A percentile compares a stretch with the other conserved stretches of the same genome.
These are phyloP conservation scores for Harrya chromipes DNA, from an alignment of 768 basidiomycete genomes.

Conservation along the genomic window DNA sequence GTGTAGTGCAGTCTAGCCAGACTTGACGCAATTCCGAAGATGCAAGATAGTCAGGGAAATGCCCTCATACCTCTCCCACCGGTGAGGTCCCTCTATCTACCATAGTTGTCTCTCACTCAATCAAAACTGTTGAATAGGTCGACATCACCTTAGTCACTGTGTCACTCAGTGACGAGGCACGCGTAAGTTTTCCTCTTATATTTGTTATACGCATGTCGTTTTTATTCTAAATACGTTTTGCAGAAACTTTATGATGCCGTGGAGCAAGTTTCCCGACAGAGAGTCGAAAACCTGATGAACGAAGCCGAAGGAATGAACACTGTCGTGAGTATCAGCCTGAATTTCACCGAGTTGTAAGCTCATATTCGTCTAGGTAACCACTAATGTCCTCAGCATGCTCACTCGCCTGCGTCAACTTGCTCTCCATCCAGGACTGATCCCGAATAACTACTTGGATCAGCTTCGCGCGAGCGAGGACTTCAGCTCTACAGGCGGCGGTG, in stretches of 20 bases:
- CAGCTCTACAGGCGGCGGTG: constrained; percentile 13
- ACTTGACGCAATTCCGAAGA: constrained; percentile 42
- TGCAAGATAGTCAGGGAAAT: constrained; percentile 79
- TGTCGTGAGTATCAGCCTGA: constrained; percentile 33
- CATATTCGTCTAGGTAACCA: constrained; percentile 47
- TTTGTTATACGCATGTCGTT: no score
- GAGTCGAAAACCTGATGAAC: constrained; percentile 55
- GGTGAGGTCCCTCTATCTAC: constrained; percentile 30
- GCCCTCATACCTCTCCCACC: constrained; percentile 74
- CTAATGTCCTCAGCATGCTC: constrained; percentile 76
- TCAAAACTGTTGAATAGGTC: constrained; percentile 43
- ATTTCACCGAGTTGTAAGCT: neutral
- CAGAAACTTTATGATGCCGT: constrained; percentile 69
- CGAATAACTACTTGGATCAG: constrained; percentile 65
- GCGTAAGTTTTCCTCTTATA: constrained; percentile 40
- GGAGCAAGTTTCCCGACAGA: constrained; percentile 57
- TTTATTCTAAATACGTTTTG: constrained; percentile 3
- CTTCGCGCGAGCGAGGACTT: constrained; percentile 38
- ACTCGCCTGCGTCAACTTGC: constrained; percentile 82
- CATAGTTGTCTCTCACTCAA: constrained; percentile 1
- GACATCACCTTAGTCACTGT: constrained; percentile 77
- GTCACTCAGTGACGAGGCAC: constrained; percentile 57
- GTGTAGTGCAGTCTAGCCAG: neutral
- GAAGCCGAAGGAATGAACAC: constrained; percentile 36
- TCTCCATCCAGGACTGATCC: constrained; percentile 75